Evolutionary conservation across 2,329 filamentous ascomycete species (phyloP), one percentile per base, ranked within the genome.

Genomic region (Nigrospora osmanthi): DNA sequence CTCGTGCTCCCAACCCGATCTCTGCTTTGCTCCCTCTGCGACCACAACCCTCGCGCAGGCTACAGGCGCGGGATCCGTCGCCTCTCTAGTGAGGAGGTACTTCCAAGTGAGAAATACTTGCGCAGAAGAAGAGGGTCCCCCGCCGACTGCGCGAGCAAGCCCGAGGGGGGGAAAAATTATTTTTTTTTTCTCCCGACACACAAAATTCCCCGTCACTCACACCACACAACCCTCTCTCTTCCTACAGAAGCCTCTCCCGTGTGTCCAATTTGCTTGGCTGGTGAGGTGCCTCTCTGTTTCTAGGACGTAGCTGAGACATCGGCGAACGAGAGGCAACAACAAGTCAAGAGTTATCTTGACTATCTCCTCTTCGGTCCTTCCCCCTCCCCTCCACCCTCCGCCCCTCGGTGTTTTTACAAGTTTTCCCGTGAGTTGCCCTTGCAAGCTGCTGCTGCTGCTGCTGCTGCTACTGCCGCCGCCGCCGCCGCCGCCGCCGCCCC

Each of bases 161-260:
- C 34, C 38, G 23, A 28, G 23, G 36, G 44, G 23, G 36, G 44
- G 36, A 43, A 43, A 41, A 46, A 43, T 43, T 37, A 44, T 41
- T 37, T 38, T 38, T 43, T 46, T 43, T 48, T 48, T 46, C 31
- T 40, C 33, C 35, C 41, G 28, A 35, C 46, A 47, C 46, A 47
- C 38, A 43, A 47, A 44, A 41, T 36, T 38, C 34, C 38, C 38
- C 46, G 33, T 39, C 42, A 44, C 38, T 28, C 45, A 40, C 37
- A 44, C 36, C 46, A 44, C 42, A 44, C 42, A 44, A 38, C 34
- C 42, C 36, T 35, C 42, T 47, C 45, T 39, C 38, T 37, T 37
- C 41, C 35, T 42, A 38, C 42, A 38, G 38, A 42, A 42, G 42
- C 35, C 38, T 42, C 40, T 17, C 41, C 38, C 43, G 42, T 47